Percentiles rank a stretch among this genome's conserved stretches.
Conservation (phyloP, 2,329 filamentous ascomycete genomes). For the Aspergillus ochraceus region DNA sequence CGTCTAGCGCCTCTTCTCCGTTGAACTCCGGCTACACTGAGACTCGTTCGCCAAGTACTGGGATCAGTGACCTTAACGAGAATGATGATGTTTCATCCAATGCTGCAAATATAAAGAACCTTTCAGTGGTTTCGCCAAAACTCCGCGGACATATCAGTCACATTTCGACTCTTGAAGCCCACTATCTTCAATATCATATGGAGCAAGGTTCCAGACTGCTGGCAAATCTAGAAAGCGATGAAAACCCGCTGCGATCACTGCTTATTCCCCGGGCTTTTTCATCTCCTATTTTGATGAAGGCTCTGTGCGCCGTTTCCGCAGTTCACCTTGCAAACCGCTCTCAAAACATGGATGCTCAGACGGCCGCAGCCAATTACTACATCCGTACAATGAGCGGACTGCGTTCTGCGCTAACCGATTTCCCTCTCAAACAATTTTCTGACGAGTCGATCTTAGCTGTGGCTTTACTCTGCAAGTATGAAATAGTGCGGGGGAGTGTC, state of each 20-base stretch:
- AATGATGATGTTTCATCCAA: not conserved
- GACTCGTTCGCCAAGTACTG: not conserved
- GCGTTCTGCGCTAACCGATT: constrained; percentile 25
- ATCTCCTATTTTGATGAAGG: constrained; percentile 38
- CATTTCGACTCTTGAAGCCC: constrained; percentile 30
- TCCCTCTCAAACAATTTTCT: constrained; percentile 18
- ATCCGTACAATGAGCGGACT: constrained; percentile 34
- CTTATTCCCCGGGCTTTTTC: constrained; percentile 38
- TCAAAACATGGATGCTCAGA: constrained; percentile 24
- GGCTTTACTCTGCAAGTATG: constrained; percentile 40
- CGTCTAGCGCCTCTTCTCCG: not conserved
- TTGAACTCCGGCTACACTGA: not conserved
- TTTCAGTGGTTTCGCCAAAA: constrained; percentile 14
- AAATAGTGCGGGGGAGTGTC: constrained; percentile 39
- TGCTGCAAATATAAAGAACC: not conserved
- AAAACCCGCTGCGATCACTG: constrained; percentile 37
- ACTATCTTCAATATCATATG: constrained; percentile 41
- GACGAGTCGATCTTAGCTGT: constrained; percentile 37
- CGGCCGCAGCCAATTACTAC: constrained; percentile 34
- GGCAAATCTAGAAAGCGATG: constrained; percentile 37
- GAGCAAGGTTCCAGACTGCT: constrained; percentile 35
- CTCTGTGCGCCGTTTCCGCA: constrained; percentile 39
- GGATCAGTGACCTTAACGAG: not conserved
- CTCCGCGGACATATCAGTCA: constrained; percentile 24
- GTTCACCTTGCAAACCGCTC: constrained; percentile 37